Evolutionary conservation across 768 basidiomycete genomes (phyloP).

Genomic region (Pleurotus cornucopiae): DNA sequence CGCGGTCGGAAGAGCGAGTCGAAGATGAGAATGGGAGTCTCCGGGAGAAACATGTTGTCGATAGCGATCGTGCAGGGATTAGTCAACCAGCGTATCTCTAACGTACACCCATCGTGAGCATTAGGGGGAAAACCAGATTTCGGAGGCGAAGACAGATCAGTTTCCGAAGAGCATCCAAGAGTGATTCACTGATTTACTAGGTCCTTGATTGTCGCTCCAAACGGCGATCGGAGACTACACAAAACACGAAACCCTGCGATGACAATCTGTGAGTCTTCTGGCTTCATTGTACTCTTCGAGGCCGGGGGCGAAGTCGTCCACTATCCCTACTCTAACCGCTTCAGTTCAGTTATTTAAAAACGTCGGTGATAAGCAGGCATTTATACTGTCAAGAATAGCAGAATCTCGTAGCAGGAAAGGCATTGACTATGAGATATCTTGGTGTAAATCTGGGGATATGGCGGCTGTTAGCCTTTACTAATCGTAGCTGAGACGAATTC

Average conservation of each 20-base stretch:
- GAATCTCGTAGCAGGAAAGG: slow-evolving; percentile 35
- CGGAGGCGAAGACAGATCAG: slow-evolving; percentile 19
- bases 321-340: slow-evolving; percentile 44
- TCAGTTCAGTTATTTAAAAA: not conserved
- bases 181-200: slow-evolving; percentile 52
- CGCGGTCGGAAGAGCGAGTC: not conserved
- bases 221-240: slow-evolving; percentile 19
- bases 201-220: slow-evolving; percentile 15
- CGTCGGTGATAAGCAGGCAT: slow-evolving; percentile 16
- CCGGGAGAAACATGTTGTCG: not conserved
- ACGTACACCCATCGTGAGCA: not conserved
- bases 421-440: not conserved
- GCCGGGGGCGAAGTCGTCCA: slow-evolving; percentile 58
- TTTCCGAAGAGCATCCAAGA: slow-evolving; percentile 42
- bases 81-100: not conserved
- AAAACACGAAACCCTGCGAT: slow-evolving; percentile 53
- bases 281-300: slow-evolving; percentile 80
- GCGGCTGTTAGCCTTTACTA: not conserved
- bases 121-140: not conserved
- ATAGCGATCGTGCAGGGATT: slow-evolving; percentile 5
- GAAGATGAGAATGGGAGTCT: slow-evolving; percentile 1
- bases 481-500: not conserved
- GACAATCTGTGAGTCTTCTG: slow-evolving; percentile 55
- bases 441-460: slow-evolving; percentile 1
- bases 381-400: slow-evolving; percentile 69